Evolutionary conservation across 805 yeast species (phyloP).

Genomic region (Yamadazyma olivae): DNA sequence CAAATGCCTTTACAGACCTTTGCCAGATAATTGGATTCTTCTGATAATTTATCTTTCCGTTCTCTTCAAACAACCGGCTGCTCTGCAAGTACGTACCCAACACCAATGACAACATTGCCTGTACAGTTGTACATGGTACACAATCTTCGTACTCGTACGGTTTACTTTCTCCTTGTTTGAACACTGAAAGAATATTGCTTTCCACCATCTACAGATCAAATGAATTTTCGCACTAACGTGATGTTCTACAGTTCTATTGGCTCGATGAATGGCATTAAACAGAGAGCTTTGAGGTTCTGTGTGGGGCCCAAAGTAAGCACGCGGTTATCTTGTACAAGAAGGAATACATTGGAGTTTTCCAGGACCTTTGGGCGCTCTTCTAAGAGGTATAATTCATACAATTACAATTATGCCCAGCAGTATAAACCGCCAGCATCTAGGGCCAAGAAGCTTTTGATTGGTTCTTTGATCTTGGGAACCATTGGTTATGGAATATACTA

Average conservation of each 20-base stretch:
- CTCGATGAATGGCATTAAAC: too few relatives aligned
- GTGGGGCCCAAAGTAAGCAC: too few relatives aligned
- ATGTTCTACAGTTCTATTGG: too few relatives aligned
- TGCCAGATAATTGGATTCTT: conserved; percentile 43
- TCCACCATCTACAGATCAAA: too few relatives aligned
- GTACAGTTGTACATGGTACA: conserved; percentile 37
- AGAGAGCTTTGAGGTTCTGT: too few relatives aligned
- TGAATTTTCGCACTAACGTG: too few relatives aligned
- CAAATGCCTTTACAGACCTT: conserved; percentile 28
- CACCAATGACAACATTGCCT: conserved; percentile 27
- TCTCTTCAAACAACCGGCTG: conserved; percentile 25
- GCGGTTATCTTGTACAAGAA: too few relatives aligned
- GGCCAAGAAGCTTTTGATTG: conserved; percentile 9
- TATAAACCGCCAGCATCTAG: conserved; percentile 4
- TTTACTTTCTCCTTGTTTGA: conserved; percentile 2
- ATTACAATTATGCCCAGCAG: conserved; percentile 10
- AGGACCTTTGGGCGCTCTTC: too few relatives aligned
- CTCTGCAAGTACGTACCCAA: conserved; percentile 34
- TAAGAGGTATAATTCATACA: too few relatives aligned
- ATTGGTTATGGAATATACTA: conserved; percentile 25
- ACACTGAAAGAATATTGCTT: conserved; percentile 12
- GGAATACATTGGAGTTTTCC: too few relatives aligned
- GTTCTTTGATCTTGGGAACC: conserved; percentile 4
- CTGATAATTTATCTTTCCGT: conserved; percentile 26
- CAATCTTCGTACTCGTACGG: conserved; percentile 24